phyloP scores from a whole-genome alignment of 2,329 filamentous ascomycete species.

The Colletotrichum chlorophyti region DNA sequence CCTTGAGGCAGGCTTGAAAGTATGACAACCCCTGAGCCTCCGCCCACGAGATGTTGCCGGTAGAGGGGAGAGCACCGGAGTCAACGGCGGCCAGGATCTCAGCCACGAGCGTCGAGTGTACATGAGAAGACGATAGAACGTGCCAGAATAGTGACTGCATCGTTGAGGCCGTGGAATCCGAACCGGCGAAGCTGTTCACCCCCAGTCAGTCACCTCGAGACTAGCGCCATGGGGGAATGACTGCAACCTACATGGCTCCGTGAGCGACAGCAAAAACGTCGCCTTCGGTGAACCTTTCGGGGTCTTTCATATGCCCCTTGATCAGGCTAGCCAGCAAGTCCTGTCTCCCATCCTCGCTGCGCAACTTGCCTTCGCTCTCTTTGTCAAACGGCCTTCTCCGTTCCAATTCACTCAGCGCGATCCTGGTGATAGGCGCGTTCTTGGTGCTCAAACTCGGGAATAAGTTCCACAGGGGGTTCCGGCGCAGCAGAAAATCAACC shows the following conservation, averaged over 20 bases:
- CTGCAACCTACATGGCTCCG: slow-evolving; percentile 56
- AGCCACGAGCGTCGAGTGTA: slow-evolving; percentile 46
- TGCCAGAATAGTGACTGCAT: slow-evolving; percentile 65
- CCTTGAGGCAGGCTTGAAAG: slow-evolving; percentile 63
- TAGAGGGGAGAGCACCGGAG: slow-evolving; percentile 39
- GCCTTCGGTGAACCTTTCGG: slow-evolving; percentile 53
- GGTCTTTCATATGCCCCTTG: slow-evolving; percentile 57
- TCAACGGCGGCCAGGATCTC: slow-evolving; percentile 53
- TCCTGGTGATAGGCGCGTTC: slow-evolving; percentile 57
- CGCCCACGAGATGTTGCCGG: slow-evolving; percentile 53
- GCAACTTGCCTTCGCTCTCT: slow-evolving; percentile 48
- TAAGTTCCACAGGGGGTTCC: slow-evolving; percentile 52
- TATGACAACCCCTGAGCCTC: slow-evolving; percentile 58
- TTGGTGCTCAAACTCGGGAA: slow-evolving; percentile 49
- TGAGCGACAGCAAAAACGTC: slow-evolving; percentile 65
- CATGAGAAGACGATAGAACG: slow-evolving; percentile 49
- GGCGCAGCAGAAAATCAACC: slow-evolving; percentile 53
- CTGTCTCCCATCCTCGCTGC: slow-evolving; percentile 50
- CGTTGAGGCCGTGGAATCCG: slow-evolving; percentile 65
- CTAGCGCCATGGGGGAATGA: neutral
- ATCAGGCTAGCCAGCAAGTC: slow-evolving; percentile 60
- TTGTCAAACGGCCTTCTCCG: slow-evolving; percentile 53
- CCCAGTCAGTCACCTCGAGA: neutral
- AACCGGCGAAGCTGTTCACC: slow-evolving; percentile 58
- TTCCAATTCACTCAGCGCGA: slow-evolving; percentile 57